A percentile compares a stretch with the other conserved stretches of the same genome.
phyloP scores from a whole-genome alignment of 371 early-diverging fungal genomes.

The Umbelopsis sp. region DNA sequence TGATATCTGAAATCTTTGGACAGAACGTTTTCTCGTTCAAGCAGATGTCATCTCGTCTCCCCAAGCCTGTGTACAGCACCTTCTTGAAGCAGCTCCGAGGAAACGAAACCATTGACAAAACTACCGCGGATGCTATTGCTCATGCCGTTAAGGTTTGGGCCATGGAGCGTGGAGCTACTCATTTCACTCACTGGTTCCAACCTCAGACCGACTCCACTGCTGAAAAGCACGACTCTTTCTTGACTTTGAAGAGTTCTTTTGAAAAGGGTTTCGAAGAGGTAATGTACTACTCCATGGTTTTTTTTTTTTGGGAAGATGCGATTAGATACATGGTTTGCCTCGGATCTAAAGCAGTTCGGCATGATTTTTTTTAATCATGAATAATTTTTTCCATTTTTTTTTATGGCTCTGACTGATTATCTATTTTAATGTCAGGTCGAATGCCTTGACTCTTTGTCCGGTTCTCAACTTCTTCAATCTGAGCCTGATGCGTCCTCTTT shows the following conservation, averaged over 20 bases:
- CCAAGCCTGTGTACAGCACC: slow-evolving; percentile 91
- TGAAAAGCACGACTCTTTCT: slow-evolving; percentile 98
- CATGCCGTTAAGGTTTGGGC: slow-evolving; percentile 98
- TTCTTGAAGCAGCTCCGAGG: slow-evolving; percentile 91
- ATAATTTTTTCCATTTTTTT: background rate
- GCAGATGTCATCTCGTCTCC: slow-evolving; percentile 85
- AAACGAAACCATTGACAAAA: slow-evolving; percentile 84
- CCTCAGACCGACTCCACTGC: slow-evolving; percentile 98
- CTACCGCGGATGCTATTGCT: slow-evolving; percentile 96
- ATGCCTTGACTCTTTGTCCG: slow-evolving; percentile 94
- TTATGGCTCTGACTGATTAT: slow-evolving; percentile 9
- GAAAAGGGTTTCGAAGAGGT: slow-evolving; percentile 82
- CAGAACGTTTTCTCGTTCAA: slow-evolving; percentile 90
- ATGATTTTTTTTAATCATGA: background rate
- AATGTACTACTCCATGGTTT: slow-evolving; percentile 7
- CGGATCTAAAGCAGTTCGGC: background rate
- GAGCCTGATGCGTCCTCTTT: slow-evolving; percentile 99
- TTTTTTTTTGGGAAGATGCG: background rate
- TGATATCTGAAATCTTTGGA: slow-evolving; percentile 90
- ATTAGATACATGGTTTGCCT: background rate
- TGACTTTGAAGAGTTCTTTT: slow-evolving; percentile 78
- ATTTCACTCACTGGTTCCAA: slow-evolving; percentile 99
- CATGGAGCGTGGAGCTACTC: slow-evolving; percentile 92
- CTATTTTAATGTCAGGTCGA: slow-evolving; percentile 54
- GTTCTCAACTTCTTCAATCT: slow-evolving; percentile 94